These are phyloP conservation scores for Komagataea norvegica DNA, from an alignment of 1,139 yeast species.

Conservation along the genomic window DNA sequence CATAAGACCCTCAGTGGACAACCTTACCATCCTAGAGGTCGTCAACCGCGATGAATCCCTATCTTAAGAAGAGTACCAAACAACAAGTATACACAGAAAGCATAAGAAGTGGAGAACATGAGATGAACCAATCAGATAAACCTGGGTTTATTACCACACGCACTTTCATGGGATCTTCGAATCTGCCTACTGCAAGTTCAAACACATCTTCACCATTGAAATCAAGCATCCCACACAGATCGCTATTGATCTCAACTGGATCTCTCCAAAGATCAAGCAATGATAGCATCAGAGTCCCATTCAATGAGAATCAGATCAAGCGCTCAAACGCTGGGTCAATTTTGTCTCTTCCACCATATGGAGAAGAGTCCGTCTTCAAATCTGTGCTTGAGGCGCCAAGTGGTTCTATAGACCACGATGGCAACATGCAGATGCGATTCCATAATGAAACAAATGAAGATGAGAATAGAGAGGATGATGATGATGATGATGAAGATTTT, in stretches of 20 bases:
- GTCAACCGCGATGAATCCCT: slow-evolving; percentile 1
- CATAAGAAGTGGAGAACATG: neutral
- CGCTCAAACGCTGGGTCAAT: slow-evolving; percentile 5
- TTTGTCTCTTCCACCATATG: slow-evolving; percentile 6
- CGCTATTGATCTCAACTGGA: neutral
- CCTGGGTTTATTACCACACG: slow-evolving; percentile 2
- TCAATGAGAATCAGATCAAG: neutral
- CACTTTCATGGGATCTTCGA: slow-evolving; percentile 9
- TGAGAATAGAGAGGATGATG: neutral
- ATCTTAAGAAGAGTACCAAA: neutral
- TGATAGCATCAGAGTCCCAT: slow-evolving; percentile 6
- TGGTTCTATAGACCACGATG: neutral
- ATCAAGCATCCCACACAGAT: neutral
- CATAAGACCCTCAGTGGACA: too few relatives aligned
- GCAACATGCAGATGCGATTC: neutral
- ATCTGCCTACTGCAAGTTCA: neutral
- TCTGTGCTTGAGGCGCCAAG: slow-evolving; percentile 12
- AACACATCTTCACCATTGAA: neutral
- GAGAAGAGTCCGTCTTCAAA: slow-evolving; percentile 10
- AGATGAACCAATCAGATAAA: neutral
- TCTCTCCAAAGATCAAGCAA: neutral
- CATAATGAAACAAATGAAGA: neutral
- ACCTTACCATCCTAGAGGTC: too few relatives aligned
- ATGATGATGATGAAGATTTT: neutral
- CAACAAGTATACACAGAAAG: neutral